Evolutionary conservation across 805 yeast species (phyloP).

Genomic region (Scheffersomyces spartinae): DNA sequence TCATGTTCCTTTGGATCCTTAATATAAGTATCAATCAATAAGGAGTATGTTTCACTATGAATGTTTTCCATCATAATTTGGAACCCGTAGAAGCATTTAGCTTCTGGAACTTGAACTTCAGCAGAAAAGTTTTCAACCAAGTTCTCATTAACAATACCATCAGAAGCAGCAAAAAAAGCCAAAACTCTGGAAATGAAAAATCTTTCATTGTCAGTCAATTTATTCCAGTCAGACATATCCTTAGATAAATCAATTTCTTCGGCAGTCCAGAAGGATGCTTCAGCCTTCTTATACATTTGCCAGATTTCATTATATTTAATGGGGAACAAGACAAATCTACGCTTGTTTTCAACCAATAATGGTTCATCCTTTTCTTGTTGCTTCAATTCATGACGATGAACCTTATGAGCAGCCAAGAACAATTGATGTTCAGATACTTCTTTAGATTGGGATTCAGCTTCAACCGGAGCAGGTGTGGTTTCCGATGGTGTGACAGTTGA

Average conservation of each 20-base stretch:
- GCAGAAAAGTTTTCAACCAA: slow-evolving; percentile 95
- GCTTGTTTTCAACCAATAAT: slow-evolving; percentile 68
- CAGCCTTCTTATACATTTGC: slow-evolving; percentile 98
- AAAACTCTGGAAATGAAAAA: slow-evolving; percentile 85
- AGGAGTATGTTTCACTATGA: slow-evolving; percentile 93
- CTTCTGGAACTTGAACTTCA: slow-evolving; percentile 95
- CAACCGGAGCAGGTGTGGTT: slow-evolving; percentile 10
- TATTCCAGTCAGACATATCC: slow-evolving; percentile 88
- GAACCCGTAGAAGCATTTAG: slow-evolving; percentile 97
- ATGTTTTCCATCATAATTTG: slow-evolving; percentile 99
- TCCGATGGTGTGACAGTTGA: too few relatives aligned
- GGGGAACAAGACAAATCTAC: slow-evolving; percentile 89
- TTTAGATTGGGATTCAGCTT: slow-evolving; percentile 11
- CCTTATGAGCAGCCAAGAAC: slow-evolving; percentile 51
- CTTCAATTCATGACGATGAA: slow-evolving; percentile 64
- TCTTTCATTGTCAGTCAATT: slow-evolving; percentile 82
- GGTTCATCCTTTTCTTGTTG: slow-evolving; percentile 84
- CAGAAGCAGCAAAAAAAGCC: slow-evolving; percentile 98
- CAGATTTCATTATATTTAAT: slow-evolving; percentile 95
- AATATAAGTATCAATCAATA: slow-evolving; percentile 88
- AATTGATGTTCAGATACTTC: slow-evolving; percentile 35
- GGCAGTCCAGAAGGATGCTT: slow-evolving; percentile 99
- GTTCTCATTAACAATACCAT: slow-evolving; percentile 96
- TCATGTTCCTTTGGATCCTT: slow-evolving; percentile 92
- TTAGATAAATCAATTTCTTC: slow-evolving; percentile 95